phyloP scores from a whole-genome alignment of 1,139 yeast genomes.

The Scheffersomyces quercinus region DNA sequence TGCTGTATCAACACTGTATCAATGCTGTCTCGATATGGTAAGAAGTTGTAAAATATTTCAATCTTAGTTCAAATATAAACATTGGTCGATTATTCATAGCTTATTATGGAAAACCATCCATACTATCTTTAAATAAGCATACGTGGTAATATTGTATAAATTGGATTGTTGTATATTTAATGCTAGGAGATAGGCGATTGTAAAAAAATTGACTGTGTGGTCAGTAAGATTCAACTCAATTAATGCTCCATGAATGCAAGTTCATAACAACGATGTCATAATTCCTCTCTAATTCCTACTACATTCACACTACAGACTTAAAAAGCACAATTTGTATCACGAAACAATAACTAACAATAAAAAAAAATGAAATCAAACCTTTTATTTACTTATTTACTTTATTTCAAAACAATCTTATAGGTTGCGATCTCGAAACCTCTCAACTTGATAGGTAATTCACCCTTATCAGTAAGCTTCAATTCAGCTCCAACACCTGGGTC shows the following conservation, averaged over 20 bases:
- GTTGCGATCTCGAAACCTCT: conserved; percentile 82
- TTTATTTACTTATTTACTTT: conserved; percentile 1
- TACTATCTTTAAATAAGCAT: too few relatives aligned
- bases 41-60: too few relatives aligned
- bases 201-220: too few relatives aligned
- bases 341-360: conserved; percentile 7
- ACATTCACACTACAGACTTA: not conserved
- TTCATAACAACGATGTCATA: not conserved
- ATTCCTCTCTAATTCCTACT: not conserved
- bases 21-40: too few relatives aligned
- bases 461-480: conserved; percentile 26
- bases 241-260: not conserved
- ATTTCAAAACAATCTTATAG: conserved; percentile 46
- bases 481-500: conserved; percentile 14
- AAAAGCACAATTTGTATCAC: conserved; percentile 3
- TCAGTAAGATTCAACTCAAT: too few relatives aligned
- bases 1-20: too few relatives aligned
- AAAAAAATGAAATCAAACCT: not conserved
- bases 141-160: too few relatives aligned
- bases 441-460: conserved; percentile 46
- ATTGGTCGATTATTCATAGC: too few relatives aligned
- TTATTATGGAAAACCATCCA: too few relatives aligned
- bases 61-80: too few relatives aligned
- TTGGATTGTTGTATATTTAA: too few relatives aligned
- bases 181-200: too few relatives aligned